Evolutionary conservation across 176 grass and related monocot genomes (phyloP), one percentile per base, ranked within the genome.

Genomic region (Zea luxurians): DNA sequence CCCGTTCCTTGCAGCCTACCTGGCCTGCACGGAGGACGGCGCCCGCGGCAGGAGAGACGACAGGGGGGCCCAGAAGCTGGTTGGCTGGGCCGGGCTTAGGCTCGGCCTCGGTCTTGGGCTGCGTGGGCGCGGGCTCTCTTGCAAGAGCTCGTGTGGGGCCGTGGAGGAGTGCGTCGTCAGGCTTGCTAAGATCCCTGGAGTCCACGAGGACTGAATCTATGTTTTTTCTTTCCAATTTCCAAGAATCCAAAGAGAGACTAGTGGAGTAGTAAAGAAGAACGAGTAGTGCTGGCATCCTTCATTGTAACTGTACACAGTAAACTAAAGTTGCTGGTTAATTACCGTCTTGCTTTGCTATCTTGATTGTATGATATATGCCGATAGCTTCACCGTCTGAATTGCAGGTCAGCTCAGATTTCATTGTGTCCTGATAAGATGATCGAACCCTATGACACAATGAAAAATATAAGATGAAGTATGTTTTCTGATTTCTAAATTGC

Each of bases 1-100:
- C 49, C 91, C 89, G 8, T 98, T 98, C 42, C 87, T 94, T 0
- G 91, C 91, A 11, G 95, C 95, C 47, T 90, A 86, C 66, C 70
- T 85, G 27, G 89, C 90, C 20, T 98, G 95, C 85, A 94, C 91
- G 42, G 81, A 70, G 7, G 63, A 27, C 38, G 55, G 67, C 10
- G 44, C 64, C 15, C 41, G 50, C 17, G 8, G 17, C 7, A 48
- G 17, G 55, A 64, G 6, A 27, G 0, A 16, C 8, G 16, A 15
- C 46, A 58, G 50, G 50, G 64, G 69, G 11, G 2, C 18, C 7
- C 46, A 58, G 57, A 86, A 42, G 73, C 20, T 55, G 72, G 48
- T 61, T 7, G 44, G 82, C 2, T 85, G 86, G 81, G 13, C 77
- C 2, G 81, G 67, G 42, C 9, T 93, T 1, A 65, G 80, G 12